phyloP scores from a whole-genome alignment of 2,329 filamentous ascomycete species.

The Fusarium sp. region DNA sequence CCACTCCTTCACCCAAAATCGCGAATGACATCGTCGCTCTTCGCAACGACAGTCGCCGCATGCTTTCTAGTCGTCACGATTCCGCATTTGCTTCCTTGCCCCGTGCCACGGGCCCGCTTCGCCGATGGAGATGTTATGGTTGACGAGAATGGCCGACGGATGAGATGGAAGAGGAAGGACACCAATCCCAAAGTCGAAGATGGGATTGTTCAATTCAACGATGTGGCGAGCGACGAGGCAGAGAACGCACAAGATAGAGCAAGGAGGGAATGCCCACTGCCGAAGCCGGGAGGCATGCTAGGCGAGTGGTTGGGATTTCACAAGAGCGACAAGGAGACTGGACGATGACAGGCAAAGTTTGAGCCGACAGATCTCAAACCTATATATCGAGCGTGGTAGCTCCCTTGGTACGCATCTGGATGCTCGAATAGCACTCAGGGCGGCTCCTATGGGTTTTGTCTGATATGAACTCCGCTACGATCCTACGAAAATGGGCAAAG shows the following conservation, averaged over 20 bases:
- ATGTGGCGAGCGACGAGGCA: conserved; percentile 49
- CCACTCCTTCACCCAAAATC: conserved; percentile 94
- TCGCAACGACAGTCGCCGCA: conserved; percentile 88
- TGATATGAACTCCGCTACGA: background rate
- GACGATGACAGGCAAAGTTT: conserved; percentile 38
- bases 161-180: conserved; percentile 54
- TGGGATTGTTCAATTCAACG: conserved; percentile 60
- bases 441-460: background rate
- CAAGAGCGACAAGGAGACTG: conserved; percentile 42
- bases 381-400: background rate
- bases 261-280: conserved; percentile 86
- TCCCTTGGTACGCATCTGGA: background rate
- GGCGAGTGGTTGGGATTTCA: conserved; percentile 80
- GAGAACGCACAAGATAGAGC: conserved; percentile 51
- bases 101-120: conserved; percentile 78
- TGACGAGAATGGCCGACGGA: conserved; percentile 57
- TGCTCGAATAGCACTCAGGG: background rate
- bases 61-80: conserved; percentile 93
- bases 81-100: conserved; percentile 91
- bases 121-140: conserved; percentile 71
- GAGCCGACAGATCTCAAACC: background rate
- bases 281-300: conserved; percentile 84
- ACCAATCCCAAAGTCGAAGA: conserved; percentile 52
- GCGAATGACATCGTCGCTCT: conserved; percentile 90
- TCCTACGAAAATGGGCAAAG: background rate